Percentiles rank a stretch among this genome's conserved stretches.
phyloP scores from a whole-genome alignment of 257 asterid genomes.

The Nicotiana benthamiana region DNA sequence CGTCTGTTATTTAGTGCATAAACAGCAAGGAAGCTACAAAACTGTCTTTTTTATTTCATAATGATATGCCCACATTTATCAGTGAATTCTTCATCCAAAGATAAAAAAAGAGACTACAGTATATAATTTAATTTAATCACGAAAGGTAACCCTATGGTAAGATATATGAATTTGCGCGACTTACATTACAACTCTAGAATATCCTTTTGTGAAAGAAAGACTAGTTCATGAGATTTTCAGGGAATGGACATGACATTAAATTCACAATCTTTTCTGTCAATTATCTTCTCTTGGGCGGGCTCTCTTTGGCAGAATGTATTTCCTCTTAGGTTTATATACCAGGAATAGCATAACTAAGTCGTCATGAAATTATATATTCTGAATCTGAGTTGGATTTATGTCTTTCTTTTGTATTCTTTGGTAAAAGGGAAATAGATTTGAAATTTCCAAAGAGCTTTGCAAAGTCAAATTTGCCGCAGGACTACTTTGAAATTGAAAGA shows the following conservation, averaged over 20 bases:
- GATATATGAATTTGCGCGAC: not conserved
- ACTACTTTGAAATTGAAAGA: conserved; percentile 34
- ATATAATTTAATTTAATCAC: not conserved
- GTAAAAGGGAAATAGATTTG: conserved; percentile 44
- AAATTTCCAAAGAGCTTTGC: conserved; percentile 48
- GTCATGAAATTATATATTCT: not conserved
- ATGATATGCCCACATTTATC: not conserved
- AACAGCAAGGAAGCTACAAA: not conserved
- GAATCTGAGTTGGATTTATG: conserved; percentile 6
- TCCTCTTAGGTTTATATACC: not conserved
- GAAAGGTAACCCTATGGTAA: not conserved
- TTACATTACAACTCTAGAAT: not conserved
- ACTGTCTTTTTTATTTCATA: not conserved
- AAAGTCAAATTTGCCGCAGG: conserved; percentile 24
- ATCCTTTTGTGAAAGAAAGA: not conserved
- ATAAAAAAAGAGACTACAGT: not conserved
- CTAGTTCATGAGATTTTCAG: not conserved
- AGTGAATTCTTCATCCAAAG: not conserved
- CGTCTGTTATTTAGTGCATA: not conserved
- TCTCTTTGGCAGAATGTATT: not conserved
- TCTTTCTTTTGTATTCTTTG: not conserved
- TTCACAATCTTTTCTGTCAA: not conserved
- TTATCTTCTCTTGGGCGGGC: not conserved
- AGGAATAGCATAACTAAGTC: not conserved
- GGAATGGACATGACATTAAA: not conserved